Evolutionary conservation across 192 early-diverging fungal genomes (phyloP).

Genomic region (Backusella australiensis): DNA sequence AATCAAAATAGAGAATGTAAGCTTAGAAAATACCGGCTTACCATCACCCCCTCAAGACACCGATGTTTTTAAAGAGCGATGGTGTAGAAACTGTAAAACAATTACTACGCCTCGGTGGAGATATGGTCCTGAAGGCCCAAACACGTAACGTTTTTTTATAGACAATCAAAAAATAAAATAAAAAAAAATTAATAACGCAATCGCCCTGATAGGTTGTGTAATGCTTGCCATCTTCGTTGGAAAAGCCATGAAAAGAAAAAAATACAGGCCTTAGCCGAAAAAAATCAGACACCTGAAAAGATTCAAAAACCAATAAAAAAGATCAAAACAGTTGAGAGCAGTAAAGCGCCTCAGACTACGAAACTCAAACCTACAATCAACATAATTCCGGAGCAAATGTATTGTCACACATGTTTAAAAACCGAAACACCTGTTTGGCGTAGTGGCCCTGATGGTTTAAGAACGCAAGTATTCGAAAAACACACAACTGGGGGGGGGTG

Average conservation of each 20-base stretch:
- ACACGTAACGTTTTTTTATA: conserved; percentile 15
- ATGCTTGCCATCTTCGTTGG: conserved; percentile 29
- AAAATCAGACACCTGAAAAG: background rate
- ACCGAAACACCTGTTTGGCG: conserved; percentile 19
- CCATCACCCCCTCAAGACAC: background rate
- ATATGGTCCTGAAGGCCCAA: conserved; percentile 12
- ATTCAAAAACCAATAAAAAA: background rate
- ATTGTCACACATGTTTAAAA: conserved; percentile 10
- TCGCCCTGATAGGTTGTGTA: conserved; percentile 19
- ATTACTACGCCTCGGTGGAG: conserved; percentile 23
- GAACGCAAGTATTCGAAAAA: conserved; percentile 19
- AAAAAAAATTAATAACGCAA: background rate
- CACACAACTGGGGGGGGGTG: background rate
- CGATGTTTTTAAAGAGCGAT: background rate
- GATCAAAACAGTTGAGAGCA: background rate
- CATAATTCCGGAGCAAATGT: background rate
- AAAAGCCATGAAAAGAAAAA: background rate
- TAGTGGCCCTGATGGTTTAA: conserved; percentile 13
- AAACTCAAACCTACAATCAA: background rate
- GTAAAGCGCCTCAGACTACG: background rate
- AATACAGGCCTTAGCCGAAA: background rate
- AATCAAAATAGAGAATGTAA: background rate
- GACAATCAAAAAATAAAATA: background rate
- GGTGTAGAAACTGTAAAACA: conserved; percentile 22
- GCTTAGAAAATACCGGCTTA: background rate